Percentiles rank a stretch among this genome's conserved stretches.
These are phyloP conservation scores for Eutrema yunnanense DNA, from an alignment of 345 rosid genomes.

Conservation along the genomic window DNA sequence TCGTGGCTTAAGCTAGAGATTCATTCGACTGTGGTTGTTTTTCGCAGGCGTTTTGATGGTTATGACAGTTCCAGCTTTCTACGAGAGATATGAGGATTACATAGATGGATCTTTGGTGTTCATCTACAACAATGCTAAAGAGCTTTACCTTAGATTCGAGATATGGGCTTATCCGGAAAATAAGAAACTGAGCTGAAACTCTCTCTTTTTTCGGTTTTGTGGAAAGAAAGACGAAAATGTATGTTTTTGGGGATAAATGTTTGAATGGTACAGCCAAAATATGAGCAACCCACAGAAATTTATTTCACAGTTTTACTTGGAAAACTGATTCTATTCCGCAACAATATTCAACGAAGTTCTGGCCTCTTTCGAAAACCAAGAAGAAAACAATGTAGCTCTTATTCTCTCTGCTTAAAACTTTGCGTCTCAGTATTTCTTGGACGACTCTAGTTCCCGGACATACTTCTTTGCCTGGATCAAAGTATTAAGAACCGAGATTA, in stretches of 20 bases:
- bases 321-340: slow-evolving; percentile 1
- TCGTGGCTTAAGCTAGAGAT: not conserved
- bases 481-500: not conserved
- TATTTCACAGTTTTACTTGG: slow-evolving; percentile 18
- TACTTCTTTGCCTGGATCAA: slow-evolving; percentile 30
- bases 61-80: slow-evolving; percentile 68
- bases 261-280: slow-evolving; percentile 16
- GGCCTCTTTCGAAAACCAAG: slow-evolving; percentile 17
- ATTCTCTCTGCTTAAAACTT: slow-evolving; percentile 7
- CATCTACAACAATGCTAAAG: slow-evolving; percentile 28
- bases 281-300: slow-evolving; percentile 6
- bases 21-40: not conserved
- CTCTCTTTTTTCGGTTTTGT: not conserved
- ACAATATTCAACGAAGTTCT: slow-evolving; percentile 15
- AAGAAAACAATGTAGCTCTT: slow-evolving; percentile 20
- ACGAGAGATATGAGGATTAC: slow-evolving; percentile 57
- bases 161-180: slow-evolving; percentile 45
- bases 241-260: not conserved
- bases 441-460: slow-evolving; percentile 27
- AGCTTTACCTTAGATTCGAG: slow-evolving; percentile 41
- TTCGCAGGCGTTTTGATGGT: slow-evolving; percentile 56
- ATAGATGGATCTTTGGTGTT: slow-evolving; percentile 39
- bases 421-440: slow-evolving; percentile 15
- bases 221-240: not conserved
- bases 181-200: slow-evolving; percentile 39